Conservation (phyloP, 306 rosid genomes). For the Medicago ruthenica region DNA sequence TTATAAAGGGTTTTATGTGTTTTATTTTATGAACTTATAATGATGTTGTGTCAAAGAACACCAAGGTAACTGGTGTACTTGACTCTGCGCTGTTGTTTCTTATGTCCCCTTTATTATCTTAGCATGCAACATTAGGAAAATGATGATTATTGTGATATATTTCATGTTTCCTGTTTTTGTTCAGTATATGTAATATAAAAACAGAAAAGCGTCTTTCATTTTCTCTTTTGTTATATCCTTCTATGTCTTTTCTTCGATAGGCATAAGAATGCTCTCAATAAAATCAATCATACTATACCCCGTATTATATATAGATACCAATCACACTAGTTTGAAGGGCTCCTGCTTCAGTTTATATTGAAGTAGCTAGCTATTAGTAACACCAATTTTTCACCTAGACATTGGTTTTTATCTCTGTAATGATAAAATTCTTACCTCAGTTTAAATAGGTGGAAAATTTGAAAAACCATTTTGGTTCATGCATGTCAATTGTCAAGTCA, state of each 20-base stretch:
- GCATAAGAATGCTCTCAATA: slow-evolving; percentile 48
- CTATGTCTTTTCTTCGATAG: neutral
- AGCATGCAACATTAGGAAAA: slow-evolving; percentile 55
- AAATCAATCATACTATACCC: slow-evolving; percentile 35
- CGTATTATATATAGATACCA: slow-evolving; percentile 36
- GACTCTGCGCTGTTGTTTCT: neutral
- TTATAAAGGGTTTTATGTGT: neutral
- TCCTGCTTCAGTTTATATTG: no score
- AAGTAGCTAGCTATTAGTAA: no score
- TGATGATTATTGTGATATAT: slow-evolving; percentile 45
- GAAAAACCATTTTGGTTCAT: slow-evolving; percentile 5
- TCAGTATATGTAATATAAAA: slow-evolving; percentile 39
- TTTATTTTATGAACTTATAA: neutral
- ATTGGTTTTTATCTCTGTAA: neutral
- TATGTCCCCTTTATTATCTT: slow-evolving; percentile 42
- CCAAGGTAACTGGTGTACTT: neutral
- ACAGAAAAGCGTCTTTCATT: slow-evolving; percentile 35
- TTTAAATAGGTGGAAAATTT: no score
- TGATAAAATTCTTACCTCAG: slow-evolving; percentile 22
- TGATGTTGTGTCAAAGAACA: neutral
- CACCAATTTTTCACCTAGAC: no score
- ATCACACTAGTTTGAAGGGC: no score
- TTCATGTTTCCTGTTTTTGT: slow-evolving; percentile 45
- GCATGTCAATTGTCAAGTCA: no score
- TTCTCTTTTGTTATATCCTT: slow-evolving; percentile 25